Percentiles rank a stretch among this genome's conserved stretches.
Evolutionary conservation across 495 filamentous ascomycete species (phyloP).

Genomic region (Pyrenula massariospora): DNA sequence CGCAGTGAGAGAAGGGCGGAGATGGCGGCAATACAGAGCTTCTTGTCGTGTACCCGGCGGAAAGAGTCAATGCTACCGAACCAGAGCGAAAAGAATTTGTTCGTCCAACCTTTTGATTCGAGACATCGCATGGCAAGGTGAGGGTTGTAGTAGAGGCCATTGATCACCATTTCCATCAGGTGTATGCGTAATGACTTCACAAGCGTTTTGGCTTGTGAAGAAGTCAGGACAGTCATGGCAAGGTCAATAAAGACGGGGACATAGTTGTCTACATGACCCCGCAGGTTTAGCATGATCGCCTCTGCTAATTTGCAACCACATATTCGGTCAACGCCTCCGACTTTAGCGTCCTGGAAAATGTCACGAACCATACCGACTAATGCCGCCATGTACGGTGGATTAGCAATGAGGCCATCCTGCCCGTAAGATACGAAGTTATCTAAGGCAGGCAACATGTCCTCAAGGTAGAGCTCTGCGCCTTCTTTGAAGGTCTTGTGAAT

Average conservation of each 20-base stretch:
- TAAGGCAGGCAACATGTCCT: conserved; percentile 94
- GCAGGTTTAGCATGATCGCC: conserved; percentile 89
- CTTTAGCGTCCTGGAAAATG: conserved; percentile 73
- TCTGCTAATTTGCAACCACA: conserved; percentile 99
- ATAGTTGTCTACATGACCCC: conserved; percentile 77
- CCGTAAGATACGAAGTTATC: conserved; percentile 97
- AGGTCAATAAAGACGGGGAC: conserved; percentile 79
- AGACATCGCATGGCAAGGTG: conserved; percentile 68
- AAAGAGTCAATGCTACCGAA: conserved; percentile 94
- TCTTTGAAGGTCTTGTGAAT: conserved; percentile 96
- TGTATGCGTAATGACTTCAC: conserved; percentile 89
- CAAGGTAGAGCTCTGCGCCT: conserved; percentile 92
- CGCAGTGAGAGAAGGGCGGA: conserved; percentile 66
- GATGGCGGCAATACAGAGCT: conserved; percentile 89
- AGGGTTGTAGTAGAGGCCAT: conserved; percentile 95
- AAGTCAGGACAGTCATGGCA: conserved; percentile 70
- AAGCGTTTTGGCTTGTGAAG: conserved; percentile 48
- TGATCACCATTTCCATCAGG: conserved; percentile 98
- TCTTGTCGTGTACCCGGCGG: conserved; percentile 93
- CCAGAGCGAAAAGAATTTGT: conserved; percentile 98
- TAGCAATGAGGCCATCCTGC: conserved; percentile 62
- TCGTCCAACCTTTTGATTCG: conserved; percentile 91
- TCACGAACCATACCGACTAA: conserved; percentile 72
- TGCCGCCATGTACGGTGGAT: conserved; percentile 74
- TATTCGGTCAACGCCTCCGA: conserved; percentile 89